A percentile compares a stretch with the other conserved stretches of the same genome.
phyloP scores from a whole-genome alignment of 2,329 filamentous ascomycete species.

The Hypoxylon sp. region DNA sequence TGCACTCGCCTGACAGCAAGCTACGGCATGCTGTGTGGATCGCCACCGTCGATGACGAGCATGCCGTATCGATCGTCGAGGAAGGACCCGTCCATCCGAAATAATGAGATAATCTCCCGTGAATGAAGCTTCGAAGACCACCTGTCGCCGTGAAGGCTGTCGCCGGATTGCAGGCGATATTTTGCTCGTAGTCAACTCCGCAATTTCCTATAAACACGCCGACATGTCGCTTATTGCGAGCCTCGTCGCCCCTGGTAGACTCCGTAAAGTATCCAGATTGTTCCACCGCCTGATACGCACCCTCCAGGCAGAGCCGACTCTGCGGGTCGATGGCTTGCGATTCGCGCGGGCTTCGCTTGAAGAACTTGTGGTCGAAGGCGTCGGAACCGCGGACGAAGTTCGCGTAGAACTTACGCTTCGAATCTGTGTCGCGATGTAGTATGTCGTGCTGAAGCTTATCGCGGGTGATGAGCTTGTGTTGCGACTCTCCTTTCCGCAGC shows the following conservation, averaged over 20 bases:
- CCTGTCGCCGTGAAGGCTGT: conserved; percentile 46
- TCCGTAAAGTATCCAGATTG: conserved; percentile 34
- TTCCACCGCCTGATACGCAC: conserved; percentile 38
- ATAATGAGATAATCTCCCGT: conserved; percentile 38
- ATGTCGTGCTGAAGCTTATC: conserved; percentile 38
- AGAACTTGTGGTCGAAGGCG: conserved; percentile 40
- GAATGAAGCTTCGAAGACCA: conserved; percentile 43
- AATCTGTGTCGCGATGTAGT: conserved; percentile 37
- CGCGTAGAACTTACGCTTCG: conserved; percentile 41
- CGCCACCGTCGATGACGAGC: conserved; percentile 47
- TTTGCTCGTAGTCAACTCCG: conserved; percentile 40
- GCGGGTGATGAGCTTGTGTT: conserved; percentile 41
- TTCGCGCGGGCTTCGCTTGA: conserved; percentile 36
- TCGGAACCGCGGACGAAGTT: conserved; percentile 41
- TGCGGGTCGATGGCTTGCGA: conserved; percentile 35
- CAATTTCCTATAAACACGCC: no score
- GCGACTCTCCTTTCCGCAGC: conserved; percentile 40
- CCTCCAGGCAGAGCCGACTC: no score
- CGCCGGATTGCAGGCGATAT: background rate
- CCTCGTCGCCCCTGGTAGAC: conserved; percentile 6
- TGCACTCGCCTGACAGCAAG: conserved; percentile 41
- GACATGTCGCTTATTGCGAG: no score
- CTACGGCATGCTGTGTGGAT: conserved; percentile 48
- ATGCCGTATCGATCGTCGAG: conserved; percentile 43
- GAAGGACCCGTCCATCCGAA: conserved; percentile 44